Conservation (phyloP, 495 filamentous ascomycete species). For the Daldinia vernicosa region DNA sequence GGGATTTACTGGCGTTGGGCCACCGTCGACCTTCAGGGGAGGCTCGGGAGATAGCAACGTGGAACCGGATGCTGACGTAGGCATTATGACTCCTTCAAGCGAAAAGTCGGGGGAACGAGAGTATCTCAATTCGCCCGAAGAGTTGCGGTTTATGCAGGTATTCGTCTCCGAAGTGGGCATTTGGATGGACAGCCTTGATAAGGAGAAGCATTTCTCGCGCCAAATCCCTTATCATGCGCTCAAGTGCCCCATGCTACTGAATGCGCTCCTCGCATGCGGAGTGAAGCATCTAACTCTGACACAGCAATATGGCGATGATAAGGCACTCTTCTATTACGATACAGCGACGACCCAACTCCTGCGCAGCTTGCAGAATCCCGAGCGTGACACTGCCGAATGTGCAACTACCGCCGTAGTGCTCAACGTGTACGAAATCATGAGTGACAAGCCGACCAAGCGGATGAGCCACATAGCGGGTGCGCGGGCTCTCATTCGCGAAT, state of each 20-base stretch:
- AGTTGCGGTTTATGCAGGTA: slow-evolving; percentile 85
- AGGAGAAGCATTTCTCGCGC: slow-evolving; percentile 87
- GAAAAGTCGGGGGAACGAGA: slow-evolving; percentile 57
- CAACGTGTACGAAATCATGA: slow-evolving; percentile 94
- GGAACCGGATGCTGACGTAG: slow-evolving; percentile 37
- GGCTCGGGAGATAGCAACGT: slow-evolving; percentile 30
- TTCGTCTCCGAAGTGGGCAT: slow-evolving; percentile 91
- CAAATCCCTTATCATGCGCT: slow-evolving; percentile 83
- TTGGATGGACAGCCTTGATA: slow-evolving; percentile 95
- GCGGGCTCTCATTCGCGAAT: slow-evolving; percentile 88
- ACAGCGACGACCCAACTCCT: slow-evolving; percentile 79
- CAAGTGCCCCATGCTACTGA: slow-evolving; percentile 87
- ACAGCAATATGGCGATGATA: slow-evolving; percentile 78
- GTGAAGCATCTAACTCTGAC: slow-evolving; percentile 79
- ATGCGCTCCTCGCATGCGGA: slow-evolving; percentile 90
- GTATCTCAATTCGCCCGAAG: slow-evolving; percentile 75
- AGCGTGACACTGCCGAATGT: slow-evolving; percentile 84
- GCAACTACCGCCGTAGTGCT: slow-evolving; percentile 89
- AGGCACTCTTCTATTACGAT: slow-evolving; percentile 83
- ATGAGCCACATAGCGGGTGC: slow-evolving; percentile 91
- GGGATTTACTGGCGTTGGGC: slow-evolving; percentile 40
- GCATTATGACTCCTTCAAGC: slow-evolving; percentile 60
- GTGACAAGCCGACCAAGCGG: slow-evolving; percentile 72
- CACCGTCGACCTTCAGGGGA: slow-evolving; percentile 39
- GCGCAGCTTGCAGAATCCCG: slow-evolving; percentile 76